Evolutionary conservation across 164 flowering plant genomes (phyloP).

Genomic region (Magnolia officinalis): DNA sequence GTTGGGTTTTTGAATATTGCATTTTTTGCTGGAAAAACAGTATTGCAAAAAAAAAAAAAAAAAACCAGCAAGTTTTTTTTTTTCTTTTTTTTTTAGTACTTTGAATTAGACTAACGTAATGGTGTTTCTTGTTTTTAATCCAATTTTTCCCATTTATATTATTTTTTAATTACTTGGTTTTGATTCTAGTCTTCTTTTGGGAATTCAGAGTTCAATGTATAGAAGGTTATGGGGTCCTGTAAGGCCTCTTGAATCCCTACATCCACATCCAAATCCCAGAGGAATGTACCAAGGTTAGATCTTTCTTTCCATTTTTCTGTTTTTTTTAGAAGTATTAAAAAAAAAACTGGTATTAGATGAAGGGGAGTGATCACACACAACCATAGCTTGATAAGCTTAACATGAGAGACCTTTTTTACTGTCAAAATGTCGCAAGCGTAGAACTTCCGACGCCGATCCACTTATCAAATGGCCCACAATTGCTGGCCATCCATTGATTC

Average conservation of each 20-base stretch:
- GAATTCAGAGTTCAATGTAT: constrained; percentile 53
- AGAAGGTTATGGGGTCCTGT: constrained; percentile 89
- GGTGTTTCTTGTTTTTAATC: background rate
- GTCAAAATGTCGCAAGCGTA: background rate
- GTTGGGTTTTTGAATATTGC: background rate
- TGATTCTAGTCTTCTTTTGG: background rate
- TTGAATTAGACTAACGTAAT: background rate
- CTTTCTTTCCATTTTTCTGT: background rate
- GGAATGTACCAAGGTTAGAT: constrained; percentile 64
- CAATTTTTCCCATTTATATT: background rate
- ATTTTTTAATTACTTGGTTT: background rate
- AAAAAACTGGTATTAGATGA: background rate
- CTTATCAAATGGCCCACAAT: background rate
- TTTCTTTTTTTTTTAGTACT: no score
- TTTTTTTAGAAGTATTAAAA: background rate
- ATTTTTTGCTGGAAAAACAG: background rate
- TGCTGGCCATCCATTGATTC: background rate
- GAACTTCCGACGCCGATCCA: background rate
- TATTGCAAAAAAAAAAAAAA: background rate
- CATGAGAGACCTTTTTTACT: background rate
- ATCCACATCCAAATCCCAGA: constrained; percentile 73
- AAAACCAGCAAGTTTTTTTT: background rate
- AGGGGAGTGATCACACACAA: background rate
- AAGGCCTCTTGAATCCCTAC: constrained; percentile 50
- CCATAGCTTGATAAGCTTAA: background rate